phyloP scores from a whole-genome alignment of 768 basidiomycete genomes.

The Candolleomyces efflorescens region DNA sequence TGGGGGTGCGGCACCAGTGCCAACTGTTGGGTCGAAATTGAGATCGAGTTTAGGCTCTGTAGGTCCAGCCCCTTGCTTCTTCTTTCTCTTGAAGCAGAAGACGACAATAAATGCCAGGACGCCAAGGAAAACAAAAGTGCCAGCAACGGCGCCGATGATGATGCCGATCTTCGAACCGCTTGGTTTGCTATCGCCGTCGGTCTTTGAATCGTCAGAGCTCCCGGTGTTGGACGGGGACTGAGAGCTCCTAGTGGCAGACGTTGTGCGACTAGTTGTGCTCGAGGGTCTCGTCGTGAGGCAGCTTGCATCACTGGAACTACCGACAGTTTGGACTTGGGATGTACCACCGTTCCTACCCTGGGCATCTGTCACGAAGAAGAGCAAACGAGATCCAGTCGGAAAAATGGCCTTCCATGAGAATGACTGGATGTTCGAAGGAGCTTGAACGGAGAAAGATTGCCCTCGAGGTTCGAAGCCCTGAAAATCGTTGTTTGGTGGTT shows the following conservation, averaged over 20 bases:
- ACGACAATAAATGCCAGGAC: slow-evolving; percentile 8
- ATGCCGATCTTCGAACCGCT: slow-evolving; percentile 8
- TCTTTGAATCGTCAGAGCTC: not conserved
- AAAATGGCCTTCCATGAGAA: slow-evolving; percentile 22
- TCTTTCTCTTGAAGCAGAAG: slow-evolving; percentile 13
- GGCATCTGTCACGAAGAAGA: slow-evolving; percentile 22
- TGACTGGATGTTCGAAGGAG: slow-evolving; percentile 14
- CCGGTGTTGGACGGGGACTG: not conserved
- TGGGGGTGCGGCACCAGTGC: not conserved
- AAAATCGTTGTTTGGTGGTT: not conserved
- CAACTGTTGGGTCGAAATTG: slow-evolving; percentile 3
- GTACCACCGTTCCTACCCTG: slow-evolving; percentile 20
- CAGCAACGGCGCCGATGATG: slow-evolving; percentile 14
- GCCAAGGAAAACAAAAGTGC: slow-evolving; percentile 10
- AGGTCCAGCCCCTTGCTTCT: not conserved
- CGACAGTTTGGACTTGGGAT: slow-evolving; percentile 16
- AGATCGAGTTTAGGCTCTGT: slow-evolving; percentile 11
- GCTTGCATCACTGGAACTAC: slow-evolving; percentile 17
- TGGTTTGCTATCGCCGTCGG: not conserved
- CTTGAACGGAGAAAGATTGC: slow-evolving; percentile 17
- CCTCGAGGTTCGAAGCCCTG: slow-evolving; percentile 22
- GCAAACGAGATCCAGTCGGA: slow-evolving; percentile 20
- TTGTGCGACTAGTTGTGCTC: slow-evolving; percentile 5
- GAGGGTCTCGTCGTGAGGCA: slow-evolving; percentile 11
- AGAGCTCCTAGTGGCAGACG: not conserved